Evolutionary conservation across 192 early-diverging fungal species (phyloP).

Genomic region (Chytriomyces confervae): DNA sequence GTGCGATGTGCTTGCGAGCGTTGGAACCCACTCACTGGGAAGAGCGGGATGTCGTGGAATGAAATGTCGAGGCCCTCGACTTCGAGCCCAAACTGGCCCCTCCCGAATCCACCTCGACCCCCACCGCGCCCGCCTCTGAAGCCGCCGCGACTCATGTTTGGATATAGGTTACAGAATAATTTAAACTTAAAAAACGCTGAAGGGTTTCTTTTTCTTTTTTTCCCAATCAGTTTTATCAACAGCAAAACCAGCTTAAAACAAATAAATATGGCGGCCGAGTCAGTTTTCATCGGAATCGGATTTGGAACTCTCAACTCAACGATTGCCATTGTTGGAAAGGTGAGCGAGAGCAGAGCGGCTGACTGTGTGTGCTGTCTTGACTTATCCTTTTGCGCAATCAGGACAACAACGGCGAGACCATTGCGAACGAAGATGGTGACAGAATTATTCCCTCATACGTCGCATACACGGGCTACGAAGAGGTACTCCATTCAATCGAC

Average conservation of each 20-base stretch:
- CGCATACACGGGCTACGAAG: conserved; percentile 90
- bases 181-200: conserved; percentile 26
- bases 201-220: conserved; percentile 4
- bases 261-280: conserved; percentile 29
- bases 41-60: conserved; percentile 34
- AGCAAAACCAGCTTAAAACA: conserved; percentile 21
- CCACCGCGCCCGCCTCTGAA: conserved; percentile 26
- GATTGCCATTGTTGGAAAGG: conserved; percentile 84
- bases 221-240: background rate
- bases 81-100: background rate
- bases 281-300: conserved; percentile 70
- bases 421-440: conserved; percentile 99
- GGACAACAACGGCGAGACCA: conserved; percentile 79
- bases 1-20: conserved; percentile 39
- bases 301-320: conserved; percentile 86
- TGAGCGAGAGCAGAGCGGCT: conserved; percentile 25
- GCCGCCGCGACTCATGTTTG: conserved; percentile 25
- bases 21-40: conserved; percentile 9
- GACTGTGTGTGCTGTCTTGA: background rate
- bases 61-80: conserved; percentile 31
- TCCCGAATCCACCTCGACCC: conserved; percentile 21
- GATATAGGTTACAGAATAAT: conserved; percentile 43
- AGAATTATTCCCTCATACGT: conserved; percentile 92
- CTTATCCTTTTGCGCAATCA: conserved; percentile 21
- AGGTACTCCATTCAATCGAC: conserved; percentile 53